These are phyloP conservation scores for Lactarius hengduanensis DNA, from an alignment of 768 basidiomycete species.

Conservation along the genomic window DNA sequence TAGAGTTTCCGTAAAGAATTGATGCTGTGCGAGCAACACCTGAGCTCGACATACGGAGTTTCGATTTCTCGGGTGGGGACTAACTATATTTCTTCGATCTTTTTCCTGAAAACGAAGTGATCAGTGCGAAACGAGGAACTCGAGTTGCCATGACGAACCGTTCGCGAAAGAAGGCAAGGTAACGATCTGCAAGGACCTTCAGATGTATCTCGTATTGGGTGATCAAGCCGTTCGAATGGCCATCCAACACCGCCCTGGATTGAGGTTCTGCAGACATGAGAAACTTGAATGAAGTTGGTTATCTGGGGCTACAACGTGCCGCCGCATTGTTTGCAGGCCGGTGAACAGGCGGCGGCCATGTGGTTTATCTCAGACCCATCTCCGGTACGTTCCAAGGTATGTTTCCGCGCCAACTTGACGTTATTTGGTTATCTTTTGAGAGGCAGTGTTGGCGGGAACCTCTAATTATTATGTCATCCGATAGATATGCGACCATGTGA, in stretches of 20 bases:
- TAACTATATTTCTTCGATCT: conserved; percentile 85
- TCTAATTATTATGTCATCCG: too few species aligned
- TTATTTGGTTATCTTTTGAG: too few species aligned
- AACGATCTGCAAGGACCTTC: conserved; percentile 66
- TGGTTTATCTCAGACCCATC: neutral
- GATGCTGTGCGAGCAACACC: conserved; percentile 45
- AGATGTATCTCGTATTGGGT: conserved; percentile 73
- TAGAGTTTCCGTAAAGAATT: conserved; percentile 73
- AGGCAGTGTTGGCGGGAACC: too few species aligned
- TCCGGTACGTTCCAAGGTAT: too few species aligned
- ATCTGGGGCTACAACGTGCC: neutral
- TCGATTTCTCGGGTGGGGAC: conserved; percentile 33
- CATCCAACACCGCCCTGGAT: conserved; percentile 19
- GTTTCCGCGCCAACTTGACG: too few species aligned
- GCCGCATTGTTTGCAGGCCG: neutral
- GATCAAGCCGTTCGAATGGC: conserved; percentile 44
- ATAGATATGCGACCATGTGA: too few species aligned
- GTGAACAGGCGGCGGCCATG: neutral
- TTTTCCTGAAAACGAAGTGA: conserved; percentile 49
- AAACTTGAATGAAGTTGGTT: neutral
- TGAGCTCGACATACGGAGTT: neutral
- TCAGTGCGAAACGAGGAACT: conserved; percentile 16
- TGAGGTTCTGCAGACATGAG: conserved; percentile 23
- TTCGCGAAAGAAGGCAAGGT: conserved; percentile 83
- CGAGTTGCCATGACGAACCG: conserved; percentile 47